phyloP scores from a whole-genome alignment of 75 land plant genomes.

The Cunninghamia lanceolata region DNA sequence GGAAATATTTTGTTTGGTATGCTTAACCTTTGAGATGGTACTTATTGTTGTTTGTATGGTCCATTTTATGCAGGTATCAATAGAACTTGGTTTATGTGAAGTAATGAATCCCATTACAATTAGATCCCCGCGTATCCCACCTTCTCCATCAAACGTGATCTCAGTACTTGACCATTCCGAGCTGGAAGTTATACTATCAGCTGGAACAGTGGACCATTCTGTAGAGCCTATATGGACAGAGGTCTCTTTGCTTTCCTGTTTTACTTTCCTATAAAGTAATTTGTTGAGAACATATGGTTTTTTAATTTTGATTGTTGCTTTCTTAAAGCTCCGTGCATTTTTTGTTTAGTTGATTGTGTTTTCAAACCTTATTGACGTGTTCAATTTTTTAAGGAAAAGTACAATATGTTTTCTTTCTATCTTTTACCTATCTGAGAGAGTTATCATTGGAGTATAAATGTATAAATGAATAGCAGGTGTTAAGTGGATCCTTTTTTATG shows the following conservation, averaged over 20 bases:
- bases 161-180: constrained; percentile 48
- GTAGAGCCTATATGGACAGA: constrained; percentile 46
- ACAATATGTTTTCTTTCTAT: not conserved
- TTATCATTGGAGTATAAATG: not conserved
- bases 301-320: not conserved
- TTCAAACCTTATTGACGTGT: not conserved
- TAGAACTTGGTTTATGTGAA: constrained; percentile 90
- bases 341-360: not conserved
- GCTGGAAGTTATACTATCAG: constrained; percentile 72
- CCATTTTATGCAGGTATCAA: constrained; percentile 51
- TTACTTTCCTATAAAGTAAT: not conserved
- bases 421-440: not conserved
- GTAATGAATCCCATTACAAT: constrained; percentile 58
- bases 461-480: too few relatives aligned
- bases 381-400: not conserved
- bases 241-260: constrained; percentile 23
- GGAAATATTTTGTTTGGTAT: too few relatives aligned
- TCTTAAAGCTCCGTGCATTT: not conserved
- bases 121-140: constrained; percentile 14
- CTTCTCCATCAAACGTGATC: constrained; percentile 51
- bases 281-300: not conserved
- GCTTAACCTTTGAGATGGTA: not conserved
- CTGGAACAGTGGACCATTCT: constrained; percentile 69
- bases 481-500: not conserved
- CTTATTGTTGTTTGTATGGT: not conserved